Evolutionary conservation across 164 flowering plant species (phyloP), one percentile per base, ranked within the genome.

Genomic region (Magnolia kwangsiensis): DNA sequence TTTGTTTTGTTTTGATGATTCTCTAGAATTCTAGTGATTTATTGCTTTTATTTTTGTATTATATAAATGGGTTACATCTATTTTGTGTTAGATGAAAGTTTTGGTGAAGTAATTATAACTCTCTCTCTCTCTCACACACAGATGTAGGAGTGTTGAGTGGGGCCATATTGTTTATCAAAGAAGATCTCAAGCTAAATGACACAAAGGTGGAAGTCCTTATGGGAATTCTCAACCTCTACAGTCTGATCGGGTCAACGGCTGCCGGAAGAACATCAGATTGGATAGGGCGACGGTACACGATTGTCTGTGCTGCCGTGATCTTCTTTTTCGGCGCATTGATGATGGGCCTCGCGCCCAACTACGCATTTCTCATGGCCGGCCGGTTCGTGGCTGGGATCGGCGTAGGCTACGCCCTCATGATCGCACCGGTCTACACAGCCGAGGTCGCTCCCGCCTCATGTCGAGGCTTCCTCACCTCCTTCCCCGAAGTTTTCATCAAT

Each of bases 121-220:
- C 29, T 37, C 45, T 37, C 37, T 21, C 27, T 9, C 50, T 27
- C 29, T 1, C 29, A 27, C 29, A 27, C 29, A 27, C 29, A 72
- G 76, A 77, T 72, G 45, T 72, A 64, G 79, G 76, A 2, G 79
- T 72, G 71, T 72, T 77, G 79, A 77, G 75, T 37, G 79, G 79
- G 66, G 76, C 67, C 14, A 59, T 37, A 1, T 4, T 67, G n/a
- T 77, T 77, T 51, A 72, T 72, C 29, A n/a, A 51, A 51, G 68
- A 77, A 3, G 72, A 77, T 20, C 58, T 72, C 8, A 72, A 72
- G 11, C 23, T 72, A 64, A 55, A 23, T 27, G 75, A 72, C 37
- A 51, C 24, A 3, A 64, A 77, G 23, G 63, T 72, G 2, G 67
- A 72, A 66, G 23, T 72, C 45, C 63, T 77, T 19, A 7, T 37